phyloP scores from a whole-genome alignment of 129 eudicot species.

The Scalesia atractyloides region DNA sequence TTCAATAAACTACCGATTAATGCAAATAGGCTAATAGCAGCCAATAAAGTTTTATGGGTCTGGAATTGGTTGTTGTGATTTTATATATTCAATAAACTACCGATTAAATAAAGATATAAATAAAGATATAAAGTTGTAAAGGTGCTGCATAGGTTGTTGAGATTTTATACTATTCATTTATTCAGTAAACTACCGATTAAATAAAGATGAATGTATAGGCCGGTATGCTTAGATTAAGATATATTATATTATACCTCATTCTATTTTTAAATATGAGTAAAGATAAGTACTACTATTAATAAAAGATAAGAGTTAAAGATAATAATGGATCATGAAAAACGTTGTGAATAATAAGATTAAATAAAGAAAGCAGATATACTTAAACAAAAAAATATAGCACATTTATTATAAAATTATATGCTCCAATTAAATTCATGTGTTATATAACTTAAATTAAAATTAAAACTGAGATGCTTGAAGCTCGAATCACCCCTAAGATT shows the following conservation, averaged over 20 bases:
- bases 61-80: no score
- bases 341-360: no score
- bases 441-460: background rate
- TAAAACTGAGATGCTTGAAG: background rate
- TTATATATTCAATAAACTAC: no score
- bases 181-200: background rate
- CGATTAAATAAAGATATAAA: no score
- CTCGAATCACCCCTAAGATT: constrained; percentile 6
- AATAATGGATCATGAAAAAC: constrained; percentile 3
- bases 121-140: no score
- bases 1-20: no score
- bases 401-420: background rate
- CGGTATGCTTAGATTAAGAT: background rate
- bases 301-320: background rate
- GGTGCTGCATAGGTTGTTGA: background rate
- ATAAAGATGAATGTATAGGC: background rate
- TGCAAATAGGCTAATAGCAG: no score
- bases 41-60: background rate
- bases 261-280: background rate
- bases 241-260: background rate
- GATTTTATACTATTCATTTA: background rate
- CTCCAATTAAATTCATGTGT: background rate
- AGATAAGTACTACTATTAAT: background rate
- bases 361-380: constrained; percentile 2
- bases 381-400: background rate